Evolutionary conservation across 2,329 filamentous ascomycete genomes (phyloP).

Genomic region (Aphanoascus verrucosus): DNA sequence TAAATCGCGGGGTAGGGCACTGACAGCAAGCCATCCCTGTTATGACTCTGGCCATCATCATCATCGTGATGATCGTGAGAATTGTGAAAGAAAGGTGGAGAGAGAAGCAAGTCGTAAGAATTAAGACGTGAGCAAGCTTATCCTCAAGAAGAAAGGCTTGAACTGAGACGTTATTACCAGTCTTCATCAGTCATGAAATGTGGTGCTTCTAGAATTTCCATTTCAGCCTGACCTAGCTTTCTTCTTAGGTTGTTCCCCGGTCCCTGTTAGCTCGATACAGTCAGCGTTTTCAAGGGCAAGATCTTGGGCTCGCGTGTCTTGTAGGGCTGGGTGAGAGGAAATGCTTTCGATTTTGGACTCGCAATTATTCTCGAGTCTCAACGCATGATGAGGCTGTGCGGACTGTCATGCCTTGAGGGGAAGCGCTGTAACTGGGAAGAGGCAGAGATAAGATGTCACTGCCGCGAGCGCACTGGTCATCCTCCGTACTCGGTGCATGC

Average conservation of each 20-base stretch:
- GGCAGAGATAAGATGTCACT: too few species aligned
- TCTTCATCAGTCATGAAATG: not conserved
- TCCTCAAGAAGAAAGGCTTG: not conserved
- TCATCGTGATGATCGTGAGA: too few species aligned
- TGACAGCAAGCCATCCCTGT: not conserved
- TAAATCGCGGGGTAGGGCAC: slow-evolving; percentile 7
- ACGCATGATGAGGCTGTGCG: not conserved
- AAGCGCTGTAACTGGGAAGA: too few species aligned
- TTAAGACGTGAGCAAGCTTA: too few species aligned
- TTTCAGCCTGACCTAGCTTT: not conserved
- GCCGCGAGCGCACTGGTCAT: too few species aligned
- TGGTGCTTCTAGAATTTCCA: slow-evolving; percentile 4
- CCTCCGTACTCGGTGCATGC: too few species aligned
- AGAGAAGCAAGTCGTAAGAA: too few species aligned
- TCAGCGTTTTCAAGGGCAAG: not conserved
- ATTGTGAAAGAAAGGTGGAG: too few species aligned
- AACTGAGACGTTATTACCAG: not conserved
- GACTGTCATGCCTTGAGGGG: too few species aligned
- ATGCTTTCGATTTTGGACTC: not conserved
- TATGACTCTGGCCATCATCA: not conserved
- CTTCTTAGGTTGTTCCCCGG: not conserved
- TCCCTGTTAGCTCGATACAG: slow-evolving; percentile 1
- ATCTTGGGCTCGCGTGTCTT: not conserved
- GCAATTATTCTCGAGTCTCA: not conserved
- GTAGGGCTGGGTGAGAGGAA: not conserved